Percentiles rank a stretch among this genome's conserved stretches.
Evolutionary conservation across 495 filamentous ascomycete species (phyloP).

Genomic region (Hypoxylon lenormandii): DNA sequence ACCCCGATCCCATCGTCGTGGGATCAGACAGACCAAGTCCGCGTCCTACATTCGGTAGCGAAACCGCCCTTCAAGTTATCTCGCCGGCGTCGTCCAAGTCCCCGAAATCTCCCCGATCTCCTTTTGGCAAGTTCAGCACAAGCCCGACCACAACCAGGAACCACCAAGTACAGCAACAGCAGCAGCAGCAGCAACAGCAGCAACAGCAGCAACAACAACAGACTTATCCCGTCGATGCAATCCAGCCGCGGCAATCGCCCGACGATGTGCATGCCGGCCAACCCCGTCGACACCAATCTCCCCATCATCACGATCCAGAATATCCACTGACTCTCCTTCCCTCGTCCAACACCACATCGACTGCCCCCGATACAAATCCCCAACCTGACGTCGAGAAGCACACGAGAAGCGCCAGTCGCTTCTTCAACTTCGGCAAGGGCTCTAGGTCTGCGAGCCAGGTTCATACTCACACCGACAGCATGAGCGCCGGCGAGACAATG

Average conservation of each 20-base stretch:
- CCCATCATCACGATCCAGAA: constrained; percentile 39
- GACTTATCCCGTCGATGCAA: constrained; percentile 47
- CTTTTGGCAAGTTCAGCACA: constrained; percentile 59
- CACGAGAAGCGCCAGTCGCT: constrained; percentile 50
- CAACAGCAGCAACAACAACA: constrained; percentile 12
- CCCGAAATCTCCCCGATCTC: constrained; percentile 66
- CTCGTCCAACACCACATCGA: constrained; percentile 28
- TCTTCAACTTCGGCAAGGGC: constrained; percentile 61
- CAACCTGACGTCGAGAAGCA: constrained; percentile 47
- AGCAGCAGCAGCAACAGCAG: constrained; percentile 15
- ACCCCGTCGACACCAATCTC: constrained; percentile 45
- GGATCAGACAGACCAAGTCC: constrained; percentile 44
- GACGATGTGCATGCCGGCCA: constrained; percentile 52
- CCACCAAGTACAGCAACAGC: constrained; percentile 35
- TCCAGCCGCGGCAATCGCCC: constrained; percentile 54
- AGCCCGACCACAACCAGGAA: constrained; percentile 23
- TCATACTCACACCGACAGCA: constrained; percentile 51
- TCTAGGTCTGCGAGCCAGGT: constrained; percentile 56
- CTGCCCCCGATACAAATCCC: constrained; percentile 23
- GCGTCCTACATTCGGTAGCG: constrained; percentile 41
- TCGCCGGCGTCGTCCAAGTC: constrained; percentile 58
- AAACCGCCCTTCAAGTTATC: constrained; percentile 52
- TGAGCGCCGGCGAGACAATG: constrained; percentile 57
- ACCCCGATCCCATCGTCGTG: constrained; percentile 36
- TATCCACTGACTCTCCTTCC: constrained; percentile 38